Conservation (phyloP, 2,329 filamentous ascomycete genomes). For the Pleurostoma richardsiae region DNA sequence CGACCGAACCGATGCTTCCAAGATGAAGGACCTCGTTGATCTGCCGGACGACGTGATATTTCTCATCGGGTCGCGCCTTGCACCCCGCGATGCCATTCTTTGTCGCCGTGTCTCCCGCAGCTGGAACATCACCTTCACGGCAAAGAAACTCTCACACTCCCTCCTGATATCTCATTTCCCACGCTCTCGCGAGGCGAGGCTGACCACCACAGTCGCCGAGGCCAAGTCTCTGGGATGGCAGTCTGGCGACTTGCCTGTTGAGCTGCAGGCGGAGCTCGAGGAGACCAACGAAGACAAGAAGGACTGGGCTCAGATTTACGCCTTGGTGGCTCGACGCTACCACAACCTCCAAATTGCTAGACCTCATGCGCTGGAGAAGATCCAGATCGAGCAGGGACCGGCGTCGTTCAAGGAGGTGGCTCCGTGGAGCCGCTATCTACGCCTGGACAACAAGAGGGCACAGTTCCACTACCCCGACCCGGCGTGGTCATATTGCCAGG, state of each 20-base stretch:
- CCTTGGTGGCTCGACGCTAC: constrained; percentile 48
- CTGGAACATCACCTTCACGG: constrained; percentile 45
- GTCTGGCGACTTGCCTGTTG: no score
- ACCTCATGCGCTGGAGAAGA: constrained; percentile 39
- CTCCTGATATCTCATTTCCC: constrained; percentile 49
- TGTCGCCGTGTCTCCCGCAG: constrained; percentile 46
- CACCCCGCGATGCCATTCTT: constrained; percentile 42
- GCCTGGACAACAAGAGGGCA: constrained; percentile 30
- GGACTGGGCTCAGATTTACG: constrained; percentile 39
- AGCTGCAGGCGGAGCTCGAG: no score
- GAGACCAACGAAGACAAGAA: constrained; percentile 3
- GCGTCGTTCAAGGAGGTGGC: constrained; percentile 27
- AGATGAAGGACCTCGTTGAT: constrained; percentile 26
- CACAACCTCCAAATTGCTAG: constrained; percentile 42
- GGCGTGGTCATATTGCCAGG: constrained; percentile 47
- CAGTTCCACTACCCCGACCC: constrained; percentile 41
- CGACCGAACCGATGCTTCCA: no score
- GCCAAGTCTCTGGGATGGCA: neutral
- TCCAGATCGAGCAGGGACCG: constrained; percentile 23
- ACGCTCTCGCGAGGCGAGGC: constrained; percentile 45
- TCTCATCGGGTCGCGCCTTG: constrained; percentile 42
- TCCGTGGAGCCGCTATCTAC: constrained; percentile 40
- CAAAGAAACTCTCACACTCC: constrained; percentile 36
- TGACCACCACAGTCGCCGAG: constrained; percentile 14
- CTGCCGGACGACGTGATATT: constrained; percentile 57